Percentiles rank a stretch among this genome's conserved stretches.
Conservation (phyloP, 306 rosid genomes). For the Vigna mungo region DNA sequence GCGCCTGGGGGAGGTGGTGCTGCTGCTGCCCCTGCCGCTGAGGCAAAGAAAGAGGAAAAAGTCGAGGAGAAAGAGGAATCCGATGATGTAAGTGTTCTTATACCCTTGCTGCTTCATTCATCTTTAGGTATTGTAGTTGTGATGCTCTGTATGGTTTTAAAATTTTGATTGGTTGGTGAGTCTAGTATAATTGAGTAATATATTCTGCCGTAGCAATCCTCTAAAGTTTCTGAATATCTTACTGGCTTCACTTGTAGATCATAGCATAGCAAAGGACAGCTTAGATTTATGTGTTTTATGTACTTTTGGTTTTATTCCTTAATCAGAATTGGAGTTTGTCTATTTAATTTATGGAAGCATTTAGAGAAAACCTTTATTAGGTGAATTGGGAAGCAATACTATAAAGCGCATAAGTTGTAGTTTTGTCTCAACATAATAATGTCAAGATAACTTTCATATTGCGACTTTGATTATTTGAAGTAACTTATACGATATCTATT, state of each 20-base stretch:
- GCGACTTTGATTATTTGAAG: neutral
- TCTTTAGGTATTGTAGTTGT: neutral
- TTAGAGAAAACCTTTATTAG: neutral
- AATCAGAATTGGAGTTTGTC: too few species aligned
- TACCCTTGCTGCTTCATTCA: neutral
- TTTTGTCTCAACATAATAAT: neutral
- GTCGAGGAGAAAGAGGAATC: constrained; percentile 83
- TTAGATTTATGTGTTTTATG: too few species aligned
- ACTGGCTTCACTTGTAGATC: neutral
- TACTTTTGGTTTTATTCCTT: too few species aligned
- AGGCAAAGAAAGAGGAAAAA: constrained; percentile 82
- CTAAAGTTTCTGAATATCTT: neutral
- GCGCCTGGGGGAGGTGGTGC: constrained; percentile 40
- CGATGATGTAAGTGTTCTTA: constrained; percentile 66
- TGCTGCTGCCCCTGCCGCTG: constrained; percentile 67
- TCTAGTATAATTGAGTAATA: neutral
- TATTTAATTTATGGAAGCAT: neutral
- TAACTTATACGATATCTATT: neutral
- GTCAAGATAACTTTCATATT: neutral
- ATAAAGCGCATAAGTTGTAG: too few species aligned
- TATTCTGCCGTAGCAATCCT: neutral
- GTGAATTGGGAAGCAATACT: too few species aligned
- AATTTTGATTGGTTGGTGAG: neutral
- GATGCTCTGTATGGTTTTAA: neutral
- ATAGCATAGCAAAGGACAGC: neutral